These are phyloP conservation scores for Salix caprea DNA, from an alignment of 345 rosid genomes.

Conservation along the genomic window DNA sequence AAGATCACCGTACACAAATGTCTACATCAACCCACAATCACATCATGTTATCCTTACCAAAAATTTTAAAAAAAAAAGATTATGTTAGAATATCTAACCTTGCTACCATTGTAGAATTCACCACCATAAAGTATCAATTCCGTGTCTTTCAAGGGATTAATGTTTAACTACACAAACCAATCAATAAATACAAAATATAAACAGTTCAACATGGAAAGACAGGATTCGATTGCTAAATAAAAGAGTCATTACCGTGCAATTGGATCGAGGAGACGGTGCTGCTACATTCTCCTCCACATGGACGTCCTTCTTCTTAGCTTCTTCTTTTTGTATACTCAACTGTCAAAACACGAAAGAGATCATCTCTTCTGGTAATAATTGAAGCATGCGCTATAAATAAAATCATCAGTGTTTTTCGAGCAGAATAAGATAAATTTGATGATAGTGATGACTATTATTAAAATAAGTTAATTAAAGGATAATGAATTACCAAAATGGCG, in stretches of 20 bases:
- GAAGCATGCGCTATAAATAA: too few species aligned
- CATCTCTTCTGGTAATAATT: not conserved
- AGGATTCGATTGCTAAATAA: not conserved
- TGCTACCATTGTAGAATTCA: constrained; percentile 88
- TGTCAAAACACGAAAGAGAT: constrained; percentile 16
- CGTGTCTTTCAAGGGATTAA: constrained; percentile 82
- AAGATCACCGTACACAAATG: constrained; percentile 85
- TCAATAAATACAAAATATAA: not conserved
- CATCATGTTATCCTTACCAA: not conserved
- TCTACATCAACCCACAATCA: constrained; percentile 40
- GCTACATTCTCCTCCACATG: constrained; percentile 81
- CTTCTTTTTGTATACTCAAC: constrained; percentile 78
- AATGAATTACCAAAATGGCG: constrained; percentile 65
- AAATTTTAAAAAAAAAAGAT: not conserved
- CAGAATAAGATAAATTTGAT: not conserved
- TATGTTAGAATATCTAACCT: constrained; percentile 39
- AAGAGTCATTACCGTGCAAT: constrained; percentile 61
- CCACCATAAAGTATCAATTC: constrained; percentile 85
- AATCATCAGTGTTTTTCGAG: not conserved
- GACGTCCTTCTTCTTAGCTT: constrained; percentile 94
- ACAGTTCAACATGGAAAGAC: not conserved
- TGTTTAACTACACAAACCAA: constrained; percentile 44
- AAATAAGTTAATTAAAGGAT: not conserved
- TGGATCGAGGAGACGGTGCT: constrained; percentile 88
- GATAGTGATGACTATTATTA: not conserved